Evolutionary conservation across 768 basidiomycete genomes (phyloP).

Genomic region (Rubroboletus satanas): DNA sequence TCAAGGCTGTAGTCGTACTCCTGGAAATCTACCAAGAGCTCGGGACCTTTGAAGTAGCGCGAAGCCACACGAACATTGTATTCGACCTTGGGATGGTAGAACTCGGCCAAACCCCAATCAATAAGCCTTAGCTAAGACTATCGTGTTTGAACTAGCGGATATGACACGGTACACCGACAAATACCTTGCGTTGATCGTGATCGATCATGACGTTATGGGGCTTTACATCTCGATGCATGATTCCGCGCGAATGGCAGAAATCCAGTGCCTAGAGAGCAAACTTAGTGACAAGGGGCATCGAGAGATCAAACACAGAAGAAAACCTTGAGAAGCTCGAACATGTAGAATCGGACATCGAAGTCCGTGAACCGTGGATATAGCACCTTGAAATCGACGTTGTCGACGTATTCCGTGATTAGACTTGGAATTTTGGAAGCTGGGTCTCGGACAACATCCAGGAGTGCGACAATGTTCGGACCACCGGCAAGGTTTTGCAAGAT

Average conservation of each 20-base stretch:
- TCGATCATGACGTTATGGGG: slow-evolving; percentile 99
- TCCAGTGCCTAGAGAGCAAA: slow-evolving; percentile 69
- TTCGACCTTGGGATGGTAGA: slow-evolving; percentile 96
- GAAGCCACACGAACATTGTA: slow-evolving; percentile 98
- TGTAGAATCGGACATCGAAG: slow-evolving; percentile 94
- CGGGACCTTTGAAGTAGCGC: slow-evolving; percentile 97
- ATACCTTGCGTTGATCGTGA: slow-evolving; percentile 90
- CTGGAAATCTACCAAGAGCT: slow-evolving; percentile 95
- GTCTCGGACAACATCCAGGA: slow-evolving; percentile 95
- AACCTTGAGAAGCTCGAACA: slow-evolving; percentile 93
- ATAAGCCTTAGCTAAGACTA: slow-evolving; percentile 78
- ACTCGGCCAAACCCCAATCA: slow-evolving; percentile 98
- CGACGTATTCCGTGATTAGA: slow-evolving; percentile 94
- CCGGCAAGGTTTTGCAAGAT: slow-evolving; percentile 95
- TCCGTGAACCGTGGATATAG: slow-evolving; percentile 95
- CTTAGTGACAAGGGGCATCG: neutral
- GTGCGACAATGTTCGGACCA: slow-evolving; percentile 89
- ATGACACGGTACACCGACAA: slow-evolving; percentile 16
- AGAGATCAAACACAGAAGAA: slow-evolving; percentile 11
- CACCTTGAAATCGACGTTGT: slow-evolving; percentile 97
- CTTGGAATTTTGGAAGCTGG: slow-evolving; percentile 95
- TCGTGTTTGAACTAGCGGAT: slow-evolving; percentile 10
- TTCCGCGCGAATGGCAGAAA: slow-evolving; percentile 97
- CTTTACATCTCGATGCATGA: slow-evolving; percentile 98
- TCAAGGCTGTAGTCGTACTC: slow-evolving; percentile 97